Conservation (phyloP, 768 basidiomycete species). For the Lactarius sp. region DNA sequence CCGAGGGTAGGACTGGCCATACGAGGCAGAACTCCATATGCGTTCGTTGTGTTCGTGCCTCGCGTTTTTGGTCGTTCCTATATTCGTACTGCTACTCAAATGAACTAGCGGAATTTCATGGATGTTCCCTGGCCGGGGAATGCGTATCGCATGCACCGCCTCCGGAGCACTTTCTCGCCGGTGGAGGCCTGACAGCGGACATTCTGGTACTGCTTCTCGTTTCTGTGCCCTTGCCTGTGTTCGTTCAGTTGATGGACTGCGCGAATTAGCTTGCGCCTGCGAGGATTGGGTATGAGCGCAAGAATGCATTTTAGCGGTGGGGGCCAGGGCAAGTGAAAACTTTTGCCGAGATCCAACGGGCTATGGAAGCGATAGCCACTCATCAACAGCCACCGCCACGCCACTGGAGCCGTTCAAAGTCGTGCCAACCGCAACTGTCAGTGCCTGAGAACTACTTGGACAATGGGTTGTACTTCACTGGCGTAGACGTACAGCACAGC, state of each 20-base stretch:
- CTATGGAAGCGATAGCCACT: slow-evolving; percentile 13
- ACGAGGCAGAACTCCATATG: slow-evolving; percentile 67
- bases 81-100: not conserved
- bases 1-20: slow-evolving; percentile 71
- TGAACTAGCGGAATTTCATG: slow-evolving; percentile 43
- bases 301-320: slow-evolving; percentile 51
- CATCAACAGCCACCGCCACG: not conserved
- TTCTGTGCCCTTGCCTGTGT: not conserved
- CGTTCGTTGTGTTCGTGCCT: not conserved
- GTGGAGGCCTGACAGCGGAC: slow-evolving; percentile 83
- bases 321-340: slow-evolving; percentile 46
- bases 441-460: not conserved
- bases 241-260: not conserved
- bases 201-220: slow-evolving; percentile 53
- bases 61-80: not conserved
- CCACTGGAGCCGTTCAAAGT: not conserved
- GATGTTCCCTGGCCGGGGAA: slow-evolving; percentile 44
- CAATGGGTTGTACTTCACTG: not conserved
- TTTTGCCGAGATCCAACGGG: slow-evolving; percentile 26
- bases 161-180: slow-evolving; percentile 71
- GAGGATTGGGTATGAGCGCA: slow-evolving; percentile 53
- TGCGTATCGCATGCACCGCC: slow-evolving; percentile 77
- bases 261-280: slow-evolving; percentile 59
- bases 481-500: not conserved
- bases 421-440: not conserved